Evolutionary conservation across 257 asterid genomes (phyloP).

Genomic region (Solanum pinnatisectum): DNA sequence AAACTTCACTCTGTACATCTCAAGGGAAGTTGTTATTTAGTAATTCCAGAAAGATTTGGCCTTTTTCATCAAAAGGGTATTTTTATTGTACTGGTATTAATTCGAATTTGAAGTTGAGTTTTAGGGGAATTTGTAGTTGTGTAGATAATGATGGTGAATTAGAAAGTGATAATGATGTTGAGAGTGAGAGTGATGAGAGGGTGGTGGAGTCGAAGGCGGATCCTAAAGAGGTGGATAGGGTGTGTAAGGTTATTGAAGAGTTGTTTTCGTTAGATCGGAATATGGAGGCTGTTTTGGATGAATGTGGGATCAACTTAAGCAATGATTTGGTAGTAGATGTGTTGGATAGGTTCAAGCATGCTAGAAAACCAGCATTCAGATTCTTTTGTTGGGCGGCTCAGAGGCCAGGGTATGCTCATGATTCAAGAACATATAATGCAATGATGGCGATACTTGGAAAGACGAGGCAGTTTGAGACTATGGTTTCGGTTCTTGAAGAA

Average conservation of each 20-base stretch:
- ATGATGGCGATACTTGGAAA: constrained; percentile 73
- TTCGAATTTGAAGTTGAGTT: neutral
- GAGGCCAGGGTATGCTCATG: constrained; percentile 46
- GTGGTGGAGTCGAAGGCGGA: constrained; percentile 29
- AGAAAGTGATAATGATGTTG: constrained; percentile 27
- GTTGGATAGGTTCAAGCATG: constrained; percentile 66
- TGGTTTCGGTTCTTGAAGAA: constrained; percentile 70
- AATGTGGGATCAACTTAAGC: constrained; percentile 45
- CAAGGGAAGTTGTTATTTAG: constrained; percentile 44
- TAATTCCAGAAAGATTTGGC: neutral
- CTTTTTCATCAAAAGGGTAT: neutral
- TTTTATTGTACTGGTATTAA: neutral
- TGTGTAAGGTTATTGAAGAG: constrained; percentile 66
- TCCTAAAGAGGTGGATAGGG: constrained; percentile 53
- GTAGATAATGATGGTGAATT: constrained; percentile 28
- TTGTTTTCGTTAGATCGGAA: constrained; percentile 72
- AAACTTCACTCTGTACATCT: constrained; percentile 33
- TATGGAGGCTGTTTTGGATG: constrained; percentile 85
- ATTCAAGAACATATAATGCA: constrained; percentile 56
- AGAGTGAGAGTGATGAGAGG: constrained; percentile 13
- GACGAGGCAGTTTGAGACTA: constrained; percentile 86
- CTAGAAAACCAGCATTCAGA: constrained; percentile 80
- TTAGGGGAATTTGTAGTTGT: constrained; percentile 29
- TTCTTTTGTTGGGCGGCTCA: constrained; percentile 73
- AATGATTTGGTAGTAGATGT: constrained; percentile 71